phyloP scores from a whole-genome alignment of 169 alveolate species.

The Cryptosporidium viatorum region DNA sequence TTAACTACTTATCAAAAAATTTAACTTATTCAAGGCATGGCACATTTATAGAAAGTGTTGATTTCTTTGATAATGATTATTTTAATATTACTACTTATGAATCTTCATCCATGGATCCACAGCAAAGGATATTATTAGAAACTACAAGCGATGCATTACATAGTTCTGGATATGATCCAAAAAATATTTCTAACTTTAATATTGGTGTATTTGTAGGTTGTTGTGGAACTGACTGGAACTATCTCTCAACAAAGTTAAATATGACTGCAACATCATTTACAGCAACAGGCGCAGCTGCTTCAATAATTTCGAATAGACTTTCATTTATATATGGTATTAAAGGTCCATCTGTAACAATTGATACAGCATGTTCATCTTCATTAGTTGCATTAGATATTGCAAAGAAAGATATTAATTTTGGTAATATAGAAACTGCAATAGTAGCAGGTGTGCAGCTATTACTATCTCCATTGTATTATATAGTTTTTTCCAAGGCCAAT shows the following conservation, averaged over 20 bases:
- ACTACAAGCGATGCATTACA: conserved; percentile 49
- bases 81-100: conserved; percentile 75
- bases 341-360: conserved; percentile 83
- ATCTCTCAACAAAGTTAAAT: conserved; percentile 61
- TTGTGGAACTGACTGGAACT: conserved; percentile 81
- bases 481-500: conserved; percentile 70
- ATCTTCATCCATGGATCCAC: conserved; percentile 80
- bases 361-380: conserved; percentile 85
- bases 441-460: conserved; percentile 68
- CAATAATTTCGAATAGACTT: conserved; percentile 79
- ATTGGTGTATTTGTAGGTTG: conserved; percentile 81
- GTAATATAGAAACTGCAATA: conserved; percentile 66
- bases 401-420: conserved; percentile 34
- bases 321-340: conserved; percentile 76
- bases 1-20: conserved; percentile 14
- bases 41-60: conserved; percentile 76
- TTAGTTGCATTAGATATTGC: conserved; percentile 82
- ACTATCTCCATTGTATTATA: conserved; percentile 59
- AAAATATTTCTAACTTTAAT: conserved; percentile 38
- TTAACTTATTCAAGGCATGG: conserved; percentile 74
- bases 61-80: conserved; percentile 76
- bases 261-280: conserved; percentile 65
- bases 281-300: conserved; percentile 77
- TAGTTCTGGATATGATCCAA: conserved; percentile 43
- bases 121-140: conserved; percentile 80